A percentile compares a stretch with the other conserved stretches of the same genome.
These are phyloP conservation scores for Hypoxylon lenormandii DNA, from an alignment of 495 filamentous ascomycete genomes.

Conservation along the genomic window DNA sequence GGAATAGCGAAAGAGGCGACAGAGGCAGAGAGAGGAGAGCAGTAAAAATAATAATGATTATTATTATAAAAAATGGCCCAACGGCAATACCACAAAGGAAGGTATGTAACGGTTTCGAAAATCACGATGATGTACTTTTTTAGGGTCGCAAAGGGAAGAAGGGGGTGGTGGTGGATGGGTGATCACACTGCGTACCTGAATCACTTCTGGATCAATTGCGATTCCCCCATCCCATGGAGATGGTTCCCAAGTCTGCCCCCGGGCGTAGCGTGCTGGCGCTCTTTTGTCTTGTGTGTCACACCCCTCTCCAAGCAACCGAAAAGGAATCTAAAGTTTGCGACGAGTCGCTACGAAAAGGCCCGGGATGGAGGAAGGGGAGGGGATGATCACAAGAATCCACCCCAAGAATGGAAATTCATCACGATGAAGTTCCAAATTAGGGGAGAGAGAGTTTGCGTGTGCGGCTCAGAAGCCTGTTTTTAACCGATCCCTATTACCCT, in stretches of 20 bases:
- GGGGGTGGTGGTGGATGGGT: conserved; percentile 17
- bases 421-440: conserved; percentile 30
- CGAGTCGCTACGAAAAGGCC: conserved; percentile 19
- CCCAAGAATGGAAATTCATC: conserved; percentile 42
- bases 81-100: conserved; percentile 8
- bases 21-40: too few species aligned
- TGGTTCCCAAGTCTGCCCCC: conserved; percentile 33
- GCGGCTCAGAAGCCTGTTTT: conserved; percentile 11
- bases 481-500: conserved; percentile 20
- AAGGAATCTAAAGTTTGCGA: conserved; percentile 36
- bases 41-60: background rate
- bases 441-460: conserved; percentile 25
- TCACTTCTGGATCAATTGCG: conserved; percentile 30
- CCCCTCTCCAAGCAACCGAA: conserved; percentile 12
- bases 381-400: conserved; percentile 16
- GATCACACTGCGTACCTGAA: conserved; percentile 46
- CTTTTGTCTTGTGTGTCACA: conserved; percentile 44
- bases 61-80: too few species aligned
- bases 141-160: conserved; percentile 28
- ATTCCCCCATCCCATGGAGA: conserved; percentile 23
- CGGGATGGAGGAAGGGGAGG: conserved; percentile 6
- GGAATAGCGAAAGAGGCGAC: conserved; percentile 11
- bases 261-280: conserved; percentile 36
- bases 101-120: conserved; percentile 43
- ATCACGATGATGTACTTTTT: conserved; percentile 1